Evolutionary conservation across 2,329 filamentous ascomycete species (phyloP).

Genomic region (Cadophora malorum): DNA sequence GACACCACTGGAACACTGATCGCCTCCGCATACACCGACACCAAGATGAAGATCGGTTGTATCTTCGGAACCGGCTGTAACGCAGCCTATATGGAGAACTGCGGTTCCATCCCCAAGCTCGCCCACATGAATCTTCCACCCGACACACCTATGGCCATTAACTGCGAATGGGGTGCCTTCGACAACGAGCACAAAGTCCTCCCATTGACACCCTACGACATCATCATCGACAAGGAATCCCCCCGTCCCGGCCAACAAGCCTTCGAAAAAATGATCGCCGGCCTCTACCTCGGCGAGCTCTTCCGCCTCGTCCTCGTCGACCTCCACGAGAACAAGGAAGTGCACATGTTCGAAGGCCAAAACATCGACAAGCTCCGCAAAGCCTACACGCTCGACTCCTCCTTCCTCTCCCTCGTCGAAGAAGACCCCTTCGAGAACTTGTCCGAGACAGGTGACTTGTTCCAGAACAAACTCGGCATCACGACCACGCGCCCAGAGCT

Average conservation of each 20-base stretch:
- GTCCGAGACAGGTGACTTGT: conserved; percentile 83
- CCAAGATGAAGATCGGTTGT: conserved; percentile 91
- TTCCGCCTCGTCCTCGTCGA: conserved; percentile 89
- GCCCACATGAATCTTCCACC: conserved; percentile 87
- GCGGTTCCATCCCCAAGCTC: conserved; percentile 90
- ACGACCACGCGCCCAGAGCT: conserved; percentile 77
- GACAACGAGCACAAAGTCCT: conserved; percentile 92
- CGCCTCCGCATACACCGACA: conserved; percentile 95
- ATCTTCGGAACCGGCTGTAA: conserved; percentile 99
- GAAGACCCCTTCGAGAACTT: conserved; percentile 97
- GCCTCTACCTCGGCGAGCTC: conserved; percentile 92
- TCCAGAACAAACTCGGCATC: conserved; percentile 78
- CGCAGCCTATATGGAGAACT: conserved; percentile 96
- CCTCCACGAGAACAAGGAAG: conserved; percentile 77
- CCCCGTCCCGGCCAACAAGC: conserved; percentile 92
- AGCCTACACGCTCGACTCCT: conserved; percentile 88
- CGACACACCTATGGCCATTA: conserved; percentile 89
- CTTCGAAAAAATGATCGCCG: conserved; percentile 98
- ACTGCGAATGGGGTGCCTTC: conserved; percentile 97
- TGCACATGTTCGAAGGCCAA: conserved; percentile 82
- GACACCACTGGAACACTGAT: conserved; percentile 98
- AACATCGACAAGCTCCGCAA: conserved; percentile 82
- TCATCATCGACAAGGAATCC: conserved; percentile 87
- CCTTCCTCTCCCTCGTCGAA: conserved; percentile 91
- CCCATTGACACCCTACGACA: conserved; percentile 83